phyloP scores from a whole-genome alignment of 306 rosid genomes.

The Cucurbita ficifolia region DNA sequence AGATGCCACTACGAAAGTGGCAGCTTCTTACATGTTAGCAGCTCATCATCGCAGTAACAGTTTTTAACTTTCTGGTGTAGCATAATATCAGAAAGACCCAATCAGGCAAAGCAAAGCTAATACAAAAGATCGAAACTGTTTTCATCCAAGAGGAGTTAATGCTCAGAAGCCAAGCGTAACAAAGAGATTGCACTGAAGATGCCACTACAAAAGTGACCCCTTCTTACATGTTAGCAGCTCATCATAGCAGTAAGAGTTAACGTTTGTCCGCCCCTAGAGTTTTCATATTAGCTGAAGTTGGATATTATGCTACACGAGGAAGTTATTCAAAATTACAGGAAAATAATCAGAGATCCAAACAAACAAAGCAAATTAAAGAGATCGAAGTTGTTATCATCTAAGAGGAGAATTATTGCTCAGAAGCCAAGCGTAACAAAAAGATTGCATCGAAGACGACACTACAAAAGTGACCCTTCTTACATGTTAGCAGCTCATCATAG shows the following conservation, averaged over 20 bases:
- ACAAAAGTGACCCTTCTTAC: conserved; percentile 22
- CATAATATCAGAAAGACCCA: too few relatives aligned
- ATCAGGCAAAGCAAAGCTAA: background rate
- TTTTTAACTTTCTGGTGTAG: background rate
- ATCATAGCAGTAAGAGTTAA: too few relatives aligned
- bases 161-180: conserved; percentile 97
- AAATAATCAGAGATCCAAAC: background rate
- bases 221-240: conserved; percentile 35
- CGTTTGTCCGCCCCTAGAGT: too few relatives aligned
- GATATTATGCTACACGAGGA: background rate
- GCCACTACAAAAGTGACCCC: conserved; percentile 6
- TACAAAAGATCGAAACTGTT: too few relatives aligned
- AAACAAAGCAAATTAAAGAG: background rate
- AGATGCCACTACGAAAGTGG: conserved; percentile 16
- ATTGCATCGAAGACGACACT: conserved; percentile 41
- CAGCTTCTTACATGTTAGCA: conserved; percentile 35
- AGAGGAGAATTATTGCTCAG: conserved; percentile 28
- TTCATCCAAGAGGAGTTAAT: background rate
- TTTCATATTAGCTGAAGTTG: background rate
- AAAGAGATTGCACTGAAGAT: conserved; percentile 45
- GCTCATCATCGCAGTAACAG: background rate
- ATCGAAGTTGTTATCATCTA: background rate
- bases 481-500: conserved; percentile 17
- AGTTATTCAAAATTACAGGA: background rate
- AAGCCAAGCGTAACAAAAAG: conserved; percentile 76